Evolutionary conservation across 2,329 filamentous ascomycete species (phyloP).

Genomic region (Pseudogymnoascus sp.): DNA sequence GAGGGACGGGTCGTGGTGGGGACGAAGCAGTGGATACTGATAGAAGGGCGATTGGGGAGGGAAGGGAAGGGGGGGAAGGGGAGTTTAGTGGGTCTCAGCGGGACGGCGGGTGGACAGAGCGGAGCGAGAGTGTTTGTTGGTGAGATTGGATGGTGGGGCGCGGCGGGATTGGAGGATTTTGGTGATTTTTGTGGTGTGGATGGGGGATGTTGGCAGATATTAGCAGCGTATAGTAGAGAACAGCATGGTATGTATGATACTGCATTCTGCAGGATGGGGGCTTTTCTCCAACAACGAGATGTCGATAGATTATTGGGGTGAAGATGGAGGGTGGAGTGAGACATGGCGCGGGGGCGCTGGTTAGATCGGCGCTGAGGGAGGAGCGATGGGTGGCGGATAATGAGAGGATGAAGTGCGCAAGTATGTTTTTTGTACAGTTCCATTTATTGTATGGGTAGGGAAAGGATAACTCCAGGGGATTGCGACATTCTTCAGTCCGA

Average conservation of each 20-base stretch:
- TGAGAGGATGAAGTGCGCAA: not conserved
- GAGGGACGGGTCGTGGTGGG: not conserved
- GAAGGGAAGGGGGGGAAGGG: not conserved
- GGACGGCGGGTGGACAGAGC: not conserved
- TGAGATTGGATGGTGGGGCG: not conserved
- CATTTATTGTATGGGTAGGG: not conserved
- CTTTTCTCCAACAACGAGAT: not conserved
- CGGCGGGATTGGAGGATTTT: not conserved
- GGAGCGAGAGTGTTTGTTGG: not conserved
- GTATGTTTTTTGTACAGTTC: not conserved
- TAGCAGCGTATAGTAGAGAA: not conserved
- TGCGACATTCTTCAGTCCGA: not conserved
- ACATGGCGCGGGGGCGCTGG: not conserved
- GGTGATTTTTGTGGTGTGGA: not conserved
- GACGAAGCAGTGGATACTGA: not conserved
- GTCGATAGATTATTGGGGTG: not conserved
- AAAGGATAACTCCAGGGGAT: not conserved
- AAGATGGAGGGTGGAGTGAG: not conserved
- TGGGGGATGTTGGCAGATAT: not conserved
- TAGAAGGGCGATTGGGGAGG: not conserved
- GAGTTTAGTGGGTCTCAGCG: not conserved
- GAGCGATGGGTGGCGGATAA: not conserved
- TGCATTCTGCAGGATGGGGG: not conserved
- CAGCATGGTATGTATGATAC: not conserved
- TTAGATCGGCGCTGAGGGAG: not conserved